Conservation (phyloP, 129 eudicot genomes). For the Pittosporum tobira region DNA sequence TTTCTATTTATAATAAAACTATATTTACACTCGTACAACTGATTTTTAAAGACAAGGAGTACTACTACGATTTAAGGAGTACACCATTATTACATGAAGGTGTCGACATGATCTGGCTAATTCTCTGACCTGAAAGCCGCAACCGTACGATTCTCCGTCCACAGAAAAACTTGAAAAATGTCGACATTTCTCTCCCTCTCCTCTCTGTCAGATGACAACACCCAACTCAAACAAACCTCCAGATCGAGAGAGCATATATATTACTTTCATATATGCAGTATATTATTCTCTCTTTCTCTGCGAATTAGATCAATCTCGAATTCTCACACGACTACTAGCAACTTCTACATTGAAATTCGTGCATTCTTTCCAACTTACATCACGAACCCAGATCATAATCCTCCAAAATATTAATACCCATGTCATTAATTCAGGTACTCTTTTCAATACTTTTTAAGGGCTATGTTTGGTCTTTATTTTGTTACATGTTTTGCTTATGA, state of each 20-base stretch:
- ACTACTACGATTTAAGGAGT: too few relatives aligned
- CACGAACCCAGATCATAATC: not conserved
- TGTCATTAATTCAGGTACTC: slow-evolving; percentile 52
- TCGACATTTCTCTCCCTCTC: slow-evolving; percentile 15
- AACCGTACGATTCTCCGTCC: too few relatives aligned
- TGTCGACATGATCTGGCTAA: too few relatives aligned
- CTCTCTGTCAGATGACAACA: not conserved
- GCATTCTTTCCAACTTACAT: not conserved
- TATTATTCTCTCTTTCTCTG: too few relatives aligned
- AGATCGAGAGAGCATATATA: not conserved
- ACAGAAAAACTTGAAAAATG: slow-evolving; percentile 19
- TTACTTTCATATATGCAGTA: not conserved
- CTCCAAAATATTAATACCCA: slow-evolving; percentile 9
- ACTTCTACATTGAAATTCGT: slow-evolving; percentile 26
- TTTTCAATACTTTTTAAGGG: not conserved
- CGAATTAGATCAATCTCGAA: not conserved
- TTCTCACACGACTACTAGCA: not conserved
- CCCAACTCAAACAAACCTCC: slow-evolving; percentile 4
- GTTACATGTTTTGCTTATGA: not conserved
- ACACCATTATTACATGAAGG: too few relatives aligned
- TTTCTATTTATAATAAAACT: too few relatives aligned
- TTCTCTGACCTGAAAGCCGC: too few relatives aligned
- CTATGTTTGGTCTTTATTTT: not conserved
- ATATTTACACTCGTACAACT: too few relatives aligned
- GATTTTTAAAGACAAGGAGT: too few relatives aligned